Base-by-base conservation (phyloP, 257 asterid genomes). In the Gentiana straminea region DNA sequence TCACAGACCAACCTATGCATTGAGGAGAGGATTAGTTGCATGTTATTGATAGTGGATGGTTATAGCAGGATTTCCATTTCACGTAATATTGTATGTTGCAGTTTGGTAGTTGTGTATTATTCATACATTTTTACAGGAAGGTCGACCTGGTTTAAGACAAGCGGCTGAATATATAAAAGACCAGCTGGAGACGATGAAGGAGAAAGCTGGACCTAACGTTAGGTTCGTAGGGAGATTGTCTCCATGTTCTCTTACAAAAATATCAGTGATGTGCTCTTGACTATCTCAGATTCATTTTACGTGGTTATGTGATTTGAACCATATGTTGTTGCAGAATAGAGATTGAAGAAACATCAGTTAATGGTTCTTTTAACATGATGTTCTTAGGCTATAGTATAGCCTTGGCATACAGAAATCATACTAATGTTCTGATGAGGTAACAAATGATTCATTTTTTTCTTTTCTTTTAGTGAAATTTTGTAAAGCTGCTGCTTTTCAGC, bases 361-460 rank as follows among this genome's bases (percentile, higher is more conserved):
- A 80, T 69, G 98, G 98, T 73, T 84, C 96, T 13, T 91, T 91
- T 77, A 91, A 68, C 66, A 87, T 91, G 95, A 47, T 71, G 33
- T 84, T 87, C 76, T 62, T 91, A 78, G 79, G 96, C 48, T 81
- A 71, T 59, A 84, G 95, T 75, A 72, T 91, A 68, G 82, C 96
- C 59, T 69, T 81, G 37, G 84, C 95, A 49, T 91, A 86, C 68
- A 82, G 95, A 60, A 81, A 82, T 45, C 96, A 81, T 66, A 80
- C 87, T 52, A 90, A 90, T 77, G 82, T 90, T 62, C 72, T 81
- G 52, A 82, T 86, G 89, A 86, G 98, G 98, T 90, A 74, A 34
- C 52, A 1, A 46, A 4, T 38, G 6, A 48, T 41, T 45, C 49
- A 12, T 3, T 5, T 35, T 9, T 59, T 9, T 61, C 38, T 33